phyloP scores from a whole-genome alignment of 306 rosid species.

The Rosa rugosa region DNA sequence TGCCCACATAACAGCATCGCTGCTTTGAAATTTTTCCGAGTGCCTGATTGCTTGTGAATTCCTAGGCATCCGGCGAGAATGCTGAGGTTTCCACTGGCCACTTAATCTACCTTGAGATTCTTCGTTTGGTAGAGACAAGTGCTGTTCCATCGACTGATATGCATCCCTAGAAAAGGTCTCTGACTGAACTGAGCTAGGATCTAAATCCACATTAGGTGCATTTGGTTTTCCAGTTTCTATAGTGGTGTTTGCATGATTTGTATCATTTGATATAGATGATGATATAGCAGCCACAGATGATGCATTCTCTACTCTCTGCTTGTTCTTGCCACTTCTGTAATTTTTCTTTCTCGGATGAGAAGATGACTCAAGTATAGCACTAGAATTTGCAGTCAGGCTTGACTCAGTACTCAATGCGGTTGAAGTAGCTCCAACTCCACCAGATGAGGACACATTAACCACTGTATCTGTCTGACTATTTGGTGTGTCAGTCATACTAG shows the following conservation, averaged over 20 bases:
- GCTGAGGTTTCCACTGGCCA: conserved; percentile 76
- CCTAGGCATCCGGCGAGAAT: conserved; percentile 65
- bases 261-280: conserved; percentile 44
- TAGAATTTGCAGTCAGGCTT: conserved; percentile 34
- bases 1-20: conserved; percentile 86
- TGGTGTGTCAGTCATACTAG: conserved; percentile 28
- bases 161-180: conserved; percentile 43
- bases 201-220: conserved; percentile 45
- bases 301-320: conserved; percentile 56
- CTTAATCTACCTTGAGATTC: conserved; percentile 58
- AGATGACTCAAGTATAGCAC: conserved; percentile 43
- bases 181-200: conserved; percentile 48
- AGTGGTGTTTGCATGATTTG: conserved; percentile 34
- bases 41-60: conserved; percentile 57
- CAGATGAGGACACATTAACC: conserved; percentile 30
- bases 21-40: conserved; percentile 56
- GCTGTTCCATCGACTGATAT: conserved; percentile 49
- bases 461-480: conserved; percentile 39
- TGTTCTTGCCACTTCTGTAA: conserved; percentile 59
- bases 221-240: conserved; percentile 49
- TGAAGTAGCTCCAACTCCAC: conserved; percentile 39
- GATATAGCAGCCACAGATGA: conserved; percentile 33
- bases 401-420: conserved; percentile 34
- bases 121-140: conserved; percentile 40
- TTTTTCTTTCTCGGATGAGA: conserved; percentile 62